Percentiles rank a stretch among this genome's conserved stretches.
Conservation (phyloP, 129 eudicot species). For the Helianthus tuberosus region DNA sequence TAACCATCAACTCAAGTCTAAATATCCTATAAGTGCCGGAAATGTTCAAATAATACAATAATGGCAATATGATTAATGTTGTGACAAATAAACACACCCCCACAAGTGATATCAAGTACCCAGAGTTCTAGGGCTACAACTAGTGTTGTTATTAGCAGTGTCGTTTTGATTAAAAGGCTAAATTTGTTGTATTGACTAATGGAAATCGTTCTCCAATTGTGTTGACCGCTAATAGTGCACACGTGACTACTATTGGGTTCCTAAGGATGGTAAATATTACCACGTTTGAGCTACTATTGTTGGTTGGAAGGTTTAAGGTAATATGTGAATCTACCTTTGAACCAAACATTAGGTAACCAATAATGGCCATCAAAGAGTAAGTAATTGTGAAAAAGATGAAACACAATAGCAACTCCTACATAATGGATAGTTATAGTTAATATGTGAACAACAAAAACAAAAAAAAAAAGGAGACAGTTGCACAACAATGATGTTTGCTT, state of each 20-base stretch:
- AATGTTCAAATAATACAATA: constrained; percentile 80
- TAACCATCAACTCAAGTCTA: constrained; percentile 45
- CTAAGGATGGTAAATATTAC: constrained; percentile 8
- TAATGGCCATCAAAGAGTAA: constrained; percentile 13
- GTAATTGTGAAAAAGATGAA: constrained; percentile 15
- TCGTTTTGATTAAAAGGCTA: constrained; percentile 49
- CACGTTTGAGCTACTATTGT: constrained; percentile 14
- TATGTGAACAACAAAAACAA: background rate
- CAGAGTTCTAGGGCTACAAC: constrained; percentile 69
- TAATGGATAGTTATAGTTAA: constrained; percentile 1
- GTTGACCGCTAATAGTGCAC: constrained; percentile 19
- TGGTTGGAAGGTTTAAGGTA: constrained; percentile 24
- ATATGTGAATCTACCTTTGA: constrained; percentile 18
- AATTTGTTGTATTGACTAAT: constrained; percentile 5
- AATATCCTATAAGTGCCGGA: constrained; percentile 44
- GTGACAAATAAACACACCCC: constrained; percentile 82
- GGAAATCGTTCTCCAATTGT: background rate
- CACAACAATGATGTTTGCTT: background rate
- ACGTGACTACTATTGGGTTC: background rate
- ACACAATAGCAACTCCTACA: constrained; percentile 7
- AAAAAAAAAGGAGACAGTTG: background rate
- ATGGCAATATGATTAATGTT: constrained; percentile 68
- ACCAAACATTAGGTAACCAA: constrained; percentile 27
- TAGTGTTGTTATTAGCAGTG: constrained; percentile 63
- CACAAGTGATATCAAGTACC: constrained; percentile 71